Evolutionary conservation across 495 filamentous ascomycete genomes (phyloP), one percentile per base, ranked within the genome.

Genomic region (Aspergillus incahuasiensis): DNA sequence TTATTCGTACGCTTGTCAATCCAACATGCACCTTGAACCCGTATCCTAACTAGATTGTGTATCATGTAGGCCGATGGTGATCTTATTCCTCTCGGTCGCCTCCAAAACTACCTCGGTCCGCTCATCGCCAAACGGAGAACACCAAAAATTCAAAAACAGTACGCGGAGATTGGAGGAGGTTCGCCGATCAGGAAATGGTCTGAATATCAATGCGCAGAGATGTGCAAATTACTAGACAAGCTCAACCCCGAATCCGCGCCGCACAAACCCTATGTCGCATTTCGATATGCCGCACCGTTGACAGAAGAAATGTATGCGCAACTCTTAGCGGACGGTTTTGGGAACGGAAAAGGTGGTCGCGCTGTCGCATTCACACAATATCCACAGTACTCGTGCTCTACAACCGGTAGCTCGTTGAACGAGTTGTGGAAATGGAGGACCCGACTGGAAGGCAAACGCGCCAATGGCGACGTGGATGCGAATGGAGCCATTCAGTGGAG

Each of bases 321-420:
- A 56, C 68, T 99, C 55, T 70, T 97, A 41, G 84, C 80, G 21
- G 95, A 99, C 72, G 95, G 95, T 0, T 92, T 99, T 62, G 90
- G 89, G 34, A 81, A 82, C 22, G 91, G 91, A 1, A 88, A 84
- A 56, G 91, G 91, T 12, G 91, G 91, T 0, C 83, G 95, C 48
- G 95, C 95, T 5, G 90, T 99, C 6, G 95, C 95, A 2, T 99
- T 97, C 69, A 96, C 94, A 4, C 95, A 99, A 68, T 99, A 99
- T 62, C 95, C 95, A 19, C 95, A 99, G 67, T 99, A 99, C 68
- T 94, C 89, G n/a, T 99, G 95, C 72, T 95, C 90, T 21, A 99
- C 95, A 6, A 99, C 95, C 1, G 95, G 95, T 34, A 95, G 90
- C 71, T 94, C 89, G 44, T 69, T 99, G 50, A 99, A 97, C 64